A percentile compares a stretch with the other conserved stretches of the same genome.
These are phyloP conservation scores for Yarrowia sp. DNA, from an alignment of 805 yeast genomes.

Conservation along the genomic window DNA sequence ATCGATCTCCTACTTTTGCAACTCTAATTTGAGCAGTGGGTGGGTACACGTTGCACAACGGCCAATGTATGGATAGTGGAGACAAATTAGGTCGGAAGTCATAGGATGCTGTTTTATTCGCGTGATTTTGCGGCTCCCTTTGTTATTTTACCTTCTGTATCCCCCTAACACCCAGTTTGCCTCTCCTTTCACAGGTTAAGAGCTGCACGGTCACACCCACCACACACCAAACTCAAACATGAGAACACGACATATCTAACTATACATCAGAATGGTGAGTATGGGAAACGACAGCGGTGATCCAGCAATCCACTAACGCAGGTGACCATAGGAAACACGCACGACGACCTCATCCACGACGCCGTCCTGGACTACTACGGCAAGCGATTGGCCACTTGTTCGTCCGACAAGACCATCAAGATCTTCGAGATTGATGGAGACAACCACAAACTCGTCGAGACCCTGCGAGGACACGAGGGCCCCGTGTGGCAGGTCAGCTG, in stretches of 20 bases:
- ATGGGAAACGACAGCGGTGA: background rate
- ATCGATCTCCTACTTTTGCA: background rate
- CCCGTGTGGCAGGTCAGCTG: slow-evolving; percentile 99
- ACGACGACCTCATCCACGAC: slow-evolving; percentile 90
- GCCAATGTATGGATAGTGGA: no score
- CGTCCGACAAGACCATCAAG: slow-evolving; percentile 94
- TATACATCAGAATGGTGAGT: slow-evolving; percentile 24
- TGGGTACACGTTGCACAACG: slow-evolving; percentile 13
- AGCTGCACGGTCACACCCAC: background rate
- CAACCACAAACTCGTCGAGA: slow-evolving; percentile 74
- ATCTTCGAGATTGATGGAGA: slow-evolving; percentile 90
- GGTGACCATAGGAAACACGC: slow-evolving; percentile 90
- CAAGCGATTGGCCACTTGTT: slow-evolving; percentile 90
- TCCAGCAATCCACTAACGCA: slow-evolving; percentile 13
- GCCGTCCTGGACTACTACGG: slow-evolving; percentile 98
- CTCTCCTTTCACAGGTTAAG: background rate
- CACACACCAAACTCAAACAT: slow-evolving; percentile 21
- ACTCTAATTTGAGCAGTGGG: background rate
- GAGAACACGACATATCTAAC: slow-evolving; percentile 24
- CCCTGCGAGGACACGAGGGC: slow-evolving; percentile 91
- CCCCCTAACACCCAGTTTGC: background rate
- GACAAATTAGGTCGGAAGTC: no score
- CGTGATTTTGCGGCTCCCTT: background rate
- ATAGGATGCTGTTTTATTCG: no score
- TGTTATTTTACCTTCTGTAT: background rate